Evolutionary conservation across 176 grass and related monocot species (phyloP), one percentile per base, ranked within the genome.

Genomic region (Chloris gayana): DNA sequence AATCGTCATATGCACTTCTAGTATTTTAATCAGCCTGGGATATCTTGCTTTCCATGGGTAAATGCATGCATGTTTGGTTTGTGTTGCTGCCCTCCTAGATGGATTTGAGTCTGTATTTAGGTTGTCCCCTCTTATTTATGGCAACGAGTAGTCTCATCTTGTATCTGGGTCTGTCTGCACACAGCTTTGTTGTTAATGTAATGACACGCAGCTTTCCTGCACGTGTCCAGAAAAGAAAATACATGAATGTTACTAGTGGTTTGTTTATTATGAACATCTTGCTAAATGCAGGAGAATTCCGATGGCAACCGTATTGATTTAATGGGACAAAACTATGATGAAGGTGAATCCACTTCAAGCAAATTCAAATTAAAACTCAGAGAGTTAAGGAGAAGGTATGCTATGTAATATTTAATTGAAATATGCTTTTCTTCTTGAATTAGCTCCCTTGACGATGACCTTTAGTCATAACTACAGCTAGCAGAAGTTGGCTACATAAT

Each of bases 351-450:
- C n/a, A 85, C 88, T 50, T 79, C 89, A 49, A 94, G 84, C 59
- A 94, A 84, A 75, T 86, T 98, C 8, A 92, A 75, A 67, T 45
- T 85, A n/a, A 98, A 89, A 82, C 88, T 98, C 14, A 94, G 79
- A 75, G 89, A 98, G 69, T 39, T 98, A 62, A 73, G 85, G 27
- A 91, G 61, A 84, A 98, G 92, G 95, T 91, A 77, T 68, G 30
- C 19, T 39, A 87, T 47, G 66, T 59, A 75, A 44, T 47, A 7
- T 56, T 8, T 45, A 14, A 1, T 45, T 44, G 41, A 13, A 14
- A 45, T 45, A 45, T 45, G 44, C 46, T 64, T 65, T 4, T 37
- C 35, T 37, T 37, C 35, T 37, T 37, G 4, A 37, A 37, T 37
- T 37, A 37, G 35, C 35, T 37, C 35, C 35, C 35, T 37, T 37